A percentile compares a stretch with the other conserved stretches of the same genome.
Evolutionary conservation across 257 asterid species (phyloP).

Genomic region (Handroanthus guayacan): DNA sequence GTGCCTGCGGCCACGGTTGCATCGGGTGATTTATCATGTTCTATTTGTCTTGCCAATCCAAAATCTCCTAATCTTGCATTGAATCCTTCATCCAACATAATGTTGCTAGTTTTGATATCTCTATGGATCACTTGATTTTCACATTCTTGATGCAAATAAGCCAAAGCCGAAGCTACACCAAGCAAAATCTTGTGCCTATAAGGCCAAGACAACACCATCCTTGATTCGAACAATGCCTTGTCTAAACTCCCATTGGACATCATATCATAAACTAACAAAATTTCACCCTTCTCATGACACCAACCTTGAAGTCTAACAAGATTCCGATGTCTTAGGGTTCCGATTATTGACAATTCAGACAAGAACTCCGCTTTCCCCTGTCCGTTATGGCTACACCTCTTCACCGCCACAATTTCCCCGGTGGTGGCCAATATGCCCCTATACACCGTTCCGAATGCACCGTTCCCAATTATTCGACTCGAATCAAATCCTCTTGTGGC

Average conservation of each 20-base stretch:
- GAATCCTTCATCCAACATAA: constrained; percentile 81
- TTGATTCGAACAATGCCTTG: constrained; percentile 79
- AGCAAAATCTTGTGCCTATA: constrained; percentile 64
- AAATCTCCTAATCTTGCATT: constrained; percentile 88
- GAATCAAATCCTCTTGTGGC: constrained; percentile 75
- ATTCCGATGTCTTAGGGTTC: constrained; percentile 82
- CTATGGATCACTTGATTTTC: constrained; percentile 88
- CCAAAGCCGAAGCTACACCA: constrained; percentile 86
- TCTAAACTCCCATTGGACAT: constrained; percentile 91
- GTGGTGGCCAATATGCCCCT: constrained; percentile 61
- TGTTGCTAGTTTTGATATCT: constrained; percentile 80
- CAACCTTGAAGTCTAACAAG: constrained; percentile 85
- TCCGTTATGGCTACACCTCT: constrained; percentile 79
- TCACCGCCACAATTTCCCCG: constrained; percentile 76
- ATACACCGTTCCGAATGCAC: constrained; percentile 89
- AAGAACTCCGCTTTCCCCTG: constrained; percentile 86
- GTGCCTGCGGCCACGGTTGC: constrained; percentile 91
- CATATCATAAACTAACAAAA: constrained; percentile 71
- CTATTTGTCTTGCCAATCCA: constrained; percentile 78
- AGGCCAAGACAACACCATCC: constrained; percentile 66
- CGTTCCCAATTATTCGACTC: constrained; percentile 62
- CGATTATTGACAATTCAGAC: constrained; percentile 79
- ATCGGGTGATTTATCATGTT: constrained; percentile 85
- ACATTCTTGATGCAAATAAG: constrained; percentile 87
- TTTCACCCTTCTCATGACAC: constrained; percentile 90